A percentile compares a stretch with the other conserved stretches of the same genome.
phyloP scores from a whole-genome alignment of 2,329 filamentous ascomycete genomes.

The Aspergillus pseudoviridinutans region DNA sequence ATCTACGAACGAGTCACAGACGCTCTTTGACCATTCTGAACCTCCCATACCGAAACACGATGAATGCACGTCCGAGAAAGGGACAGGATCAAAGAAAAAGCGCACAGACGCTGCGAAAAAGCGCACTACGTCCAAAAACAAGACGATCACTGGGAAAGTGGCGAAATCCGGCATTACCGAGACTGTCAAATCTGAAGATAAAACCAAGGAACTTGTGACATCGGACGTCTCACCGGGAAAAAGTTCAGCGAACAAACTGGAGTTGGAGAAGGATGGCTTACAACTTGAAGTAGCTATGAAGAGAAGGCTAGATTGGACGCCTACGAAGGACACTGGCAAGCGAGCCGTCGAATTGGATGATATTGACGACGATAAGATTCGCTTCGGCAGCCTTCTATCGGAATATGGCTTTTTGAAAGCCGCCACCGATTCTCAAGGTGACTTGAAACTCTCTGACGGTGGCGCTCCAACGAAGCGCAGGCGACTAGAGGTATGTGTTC shows the following conservation, averaged over 20 bases:
- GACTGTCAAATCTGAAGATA: constrained; percentile 9
- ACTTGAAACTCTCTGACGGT: constrained; percentile 12
- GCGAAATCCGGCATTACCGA: constrained; percentile 26
- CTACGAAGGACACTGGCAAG: constrained; percentile 46
- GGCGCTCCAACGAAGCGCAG: constrained; percentile 34
- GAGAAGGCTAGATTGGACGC: constrained; percentile 65
- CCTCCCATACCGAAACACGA: constrained; percentile 7
- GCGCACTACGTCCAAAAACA: constrained; percentile 25
- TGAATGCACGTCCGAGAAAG: constrained; percentile 17
- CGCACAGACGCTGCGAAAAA: constrained; percentile 21
- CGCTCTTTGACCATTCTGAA: not conserved
- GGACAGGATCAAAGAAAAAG: constrained; percentile 20
- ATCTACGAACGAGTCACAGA: constrained; percentile 5
- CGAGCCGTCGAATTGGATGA: constrained; percentile 18
- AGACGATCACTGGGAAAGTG: constrained; percentile 33
- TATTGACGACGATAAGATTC: not conserved
- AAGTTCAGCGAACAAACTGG: constrained; percentile 3
- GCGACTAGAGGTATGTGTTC: constrained; percentile 32
- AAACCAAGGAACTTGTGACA: constrained; percentile 3
- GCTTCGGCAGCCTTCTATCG: constrained; percentile 36
- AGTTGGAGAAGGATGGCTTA: constrained; percentile 20
- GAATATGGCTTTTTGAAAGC: constrained; percentile 38
- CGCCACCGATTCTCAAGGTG: constrained; percentile 8
- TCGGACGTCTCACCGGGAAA: not conserved
- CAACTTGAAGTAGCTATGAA: constrained; percentile 47